These are phyloP conservation scores for Acer negundo DNA, from an alignment of 345 rosid species.

Conservation along the genomic window DNA sequence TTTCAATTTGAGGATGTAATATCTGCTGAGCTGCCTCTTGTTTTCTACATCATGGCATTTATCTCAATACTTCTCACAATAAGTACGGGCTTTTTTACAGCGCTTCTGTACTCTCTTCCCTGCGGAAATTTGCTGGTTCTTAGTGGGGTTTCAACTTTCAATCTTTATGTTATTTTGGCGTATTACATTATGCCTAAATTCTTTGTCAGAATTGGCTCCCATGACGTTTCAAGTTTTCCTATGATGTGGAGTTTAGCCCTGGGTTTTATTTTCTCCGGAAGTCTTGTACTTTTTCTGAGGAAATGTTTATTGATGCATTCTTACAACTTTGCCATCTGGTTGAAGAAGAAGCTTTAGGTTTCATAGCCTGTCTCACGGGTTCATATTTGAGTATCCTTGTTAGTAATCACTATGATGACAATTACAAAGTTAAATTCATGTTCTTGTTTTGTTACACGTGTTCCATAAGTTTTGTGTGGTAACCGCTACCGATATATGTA, in stretches of 20 bases:
- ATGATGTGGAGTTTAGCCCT: not conserved
- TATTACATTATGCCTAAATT: not conserved
- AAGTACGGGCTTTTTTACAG: not conserved
- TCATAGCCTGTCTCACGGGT: too few species aligned
- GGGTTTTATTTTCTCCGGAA: not conserved
- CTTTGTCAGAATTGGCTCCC: not conserved
- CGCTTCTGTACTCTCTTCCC: not conserved
- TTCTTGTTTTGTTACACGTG: too few species aligned
- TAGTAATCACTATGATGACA: too few species aligned
- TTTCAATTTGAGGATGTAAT: too few species aligned
- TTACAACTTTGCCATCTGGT: too few species aligned
- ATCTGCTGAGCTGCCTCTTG: not conserved
- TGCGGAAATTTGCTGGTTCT: not conserved
- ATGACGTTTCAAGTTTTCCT: not conserved
- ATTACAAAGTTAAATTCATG: too few species aligned
- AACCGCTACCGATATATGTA: too few species aligned
- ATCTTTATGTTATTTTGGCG: not conserved
- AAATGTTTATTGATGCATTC: too few species aligned
- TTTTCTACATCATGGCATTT: conserved; percentile 7
- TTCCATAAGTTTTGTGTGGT: too few species aligned
- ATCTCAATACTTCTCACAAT: not conserved
- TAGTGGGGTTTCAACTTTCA: not conserved
- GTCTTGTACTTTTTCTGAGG: not conserved
- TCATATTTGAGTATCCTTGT: too few species aligned
- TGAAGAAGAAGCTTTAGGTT: too few species aligned